These are phyloP conservation scores for Jasminum sambac DNA, from an alignment of 257 asterid genomes.

Conservation along the genomic window DNA sequence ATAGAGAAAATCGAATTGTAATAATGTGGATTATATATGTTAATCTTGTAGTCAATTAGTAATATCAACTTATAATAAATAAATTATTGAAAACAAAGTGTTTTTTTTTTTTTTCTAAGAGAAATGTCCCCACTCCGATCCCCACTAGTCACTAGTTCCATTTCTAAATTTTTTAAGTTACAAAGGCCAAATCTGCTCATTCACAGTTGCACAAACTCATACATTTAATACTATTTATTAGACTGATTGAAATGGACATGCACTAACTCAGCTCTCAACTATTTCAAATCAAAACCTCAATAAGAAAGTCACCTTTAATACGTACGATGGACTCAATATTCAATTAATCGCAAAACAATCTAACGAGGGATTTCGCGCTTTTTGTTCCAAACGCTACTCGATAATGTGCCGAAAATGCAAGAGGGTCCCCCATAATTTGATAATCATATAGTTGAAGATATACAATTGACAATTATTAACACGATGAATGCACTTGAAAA, in stretches of 20 bases:
- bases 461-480: too few relatives aligned
- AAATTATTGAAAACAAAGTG: too few relatives aligned
- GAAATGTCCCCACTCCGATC: constrained; percentile 8
- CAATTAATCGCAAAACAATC: background rate
- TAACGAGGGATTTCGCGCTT: background rate
- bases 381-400: background rate
- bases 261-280: background rate
- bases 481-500: background rate
- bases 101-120: too few relatives aligned
- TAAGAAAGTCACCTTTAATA: too few relatives aligned
- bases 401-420: background rate
- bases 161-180: background rate
- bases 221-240: background rate
- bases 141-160: background rate
- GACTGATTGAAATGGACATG: background rate
- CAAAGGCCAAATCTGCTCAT: background rate
- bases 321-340: background rate
- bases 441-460: too few relatives aligned
- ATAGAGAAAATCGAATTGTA: background rate
- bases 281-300: too few relatives aligned
- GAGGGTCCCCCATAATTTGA: background rate
- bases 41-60: too few relatives aligned
- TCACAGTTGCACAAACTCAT: background rate
- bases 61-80: too few relatives aligned
- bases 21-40: background rate